Conservation (phyloP, 345 rosid genomes). For the Ceriops tagal region DNA sequence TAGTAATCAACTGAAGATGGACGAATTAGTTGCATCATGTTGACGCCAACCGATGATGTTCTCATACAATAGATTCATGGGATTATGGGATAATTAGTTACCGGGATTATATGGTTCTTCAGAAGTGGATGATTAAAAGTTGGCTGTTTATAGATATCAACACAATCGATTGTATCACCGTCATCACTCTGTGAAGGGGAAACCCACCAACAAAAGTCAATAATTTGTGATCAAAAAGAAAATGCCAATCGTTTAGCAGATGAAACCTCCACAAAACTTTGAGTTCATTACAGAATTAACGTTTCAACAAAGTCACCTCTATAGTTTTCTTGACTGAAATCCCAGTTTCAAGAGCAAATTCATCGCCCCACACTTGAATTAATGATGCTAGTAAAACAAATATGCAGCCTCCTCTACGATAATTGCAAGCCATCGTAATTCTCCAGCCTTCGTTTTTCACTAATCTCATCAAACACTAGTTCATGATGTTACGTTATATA, state of each 20-base stretch:
- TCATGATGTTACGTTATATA: too few relatives aligned
- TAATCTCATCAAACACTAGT: not conserved
- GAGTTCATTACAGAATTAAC: not conserved
- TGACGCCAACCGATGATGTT: too few relatives aligned
- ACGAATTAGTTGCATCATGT: too few relatives aligned
- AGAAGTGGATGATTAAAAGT: slow-evolving; percentile 36
- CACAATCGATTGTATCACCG: slow-evolving; percentile 25
- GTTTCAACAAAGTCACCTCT: not conserved
- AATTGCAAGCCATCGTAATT: not conserved
- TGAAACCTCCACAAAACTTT: not conserved
- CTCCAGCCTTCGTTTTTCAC: not conserved
- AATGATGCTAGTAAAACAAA: not conserved
- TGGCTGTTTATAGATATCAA: slow-evolving; percentile 30
- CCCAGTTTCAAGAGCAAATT: not conserved
- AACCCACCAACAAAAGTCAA: not conserved
- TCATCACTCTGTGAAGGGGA: not conserved
- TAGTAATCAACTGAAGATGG: too few relatives aligned
- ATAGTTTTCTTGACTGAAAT: not conserved
- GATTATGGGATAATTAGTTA: not conserved
- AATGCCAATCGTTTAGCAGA: too few relatives aligned
- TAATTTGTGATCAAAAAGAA: not conserved
- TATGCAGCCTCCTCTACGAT: not conserved
- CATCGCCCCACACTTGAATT: not conserved
- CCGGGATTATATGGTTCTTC: slow-evolving; percentile 24
- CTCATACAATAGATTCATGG: not conserved